Base-by-base conservation (phyloP, 2,329 filamentous ascomycete species). In the Ascochyta fabae region DNA sequence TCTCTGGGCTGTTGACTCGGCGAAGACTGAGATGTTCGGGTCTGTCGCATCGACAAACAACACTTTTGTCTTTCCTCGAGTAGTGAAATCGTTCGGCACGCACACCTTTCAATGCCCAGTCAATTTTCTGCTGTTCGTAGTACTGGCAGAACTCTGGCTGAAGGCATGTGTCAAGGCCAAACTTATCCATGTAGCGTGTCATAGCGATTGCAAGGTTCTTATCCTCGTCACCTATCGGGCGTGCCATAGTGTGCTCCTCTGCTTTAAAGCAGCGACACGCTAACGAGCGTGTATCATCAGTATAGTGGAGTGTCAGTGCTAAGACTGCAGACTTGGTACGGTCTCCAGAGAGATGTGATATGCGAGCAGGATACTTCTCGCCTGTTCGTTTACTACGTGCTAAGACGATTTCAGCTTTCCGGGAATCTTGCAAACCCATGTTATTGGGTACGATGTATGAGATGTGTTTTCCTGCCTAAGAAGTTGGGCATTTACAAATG, bases 1-100 rank as follows among this genome's bases (percentile, higher is more conserved):
- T 66, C 24, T 60, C 48, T 2, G 50, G 38, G n/a, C 60, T 57
- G 2, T 45, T 49, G 5, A 62, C 53, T 4, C 6, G n/a, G 12
- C 48, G 40, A 15, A 34, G 35, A 5, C n/a, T 27, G 15, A 53
- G 46, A 9, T 54, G 47, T 6, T 39, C 15, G 3, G 39, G 16
- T 6, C n/a, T 26, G 6, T 31, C 29, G 31, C 65, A 68, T 22
- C 64, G 64, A 27, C 65, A 68, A 0, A 68, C 59, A 6, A 53
- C 10, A 8, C 43, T 23, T 33, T 65, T 66, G 0, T 50, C 12
- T 1, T 23, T 34, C 6, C 16, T 55, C 3, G 57, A 47, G 31
- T 66, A 68, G 23, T 68, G 65, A 13, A 68, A 60, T 3, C 43
- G 35, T 12, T 31, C 10, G 12, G 52, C 54, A 6, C 19, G 22